Percentiles rank a stretch among this genome's conserved stretches.
These are phyloP conservation scores for Clavulina sp. DNA, from an alignment of 768 basidiomycete species.

Conservation along the genomic window DNA sequence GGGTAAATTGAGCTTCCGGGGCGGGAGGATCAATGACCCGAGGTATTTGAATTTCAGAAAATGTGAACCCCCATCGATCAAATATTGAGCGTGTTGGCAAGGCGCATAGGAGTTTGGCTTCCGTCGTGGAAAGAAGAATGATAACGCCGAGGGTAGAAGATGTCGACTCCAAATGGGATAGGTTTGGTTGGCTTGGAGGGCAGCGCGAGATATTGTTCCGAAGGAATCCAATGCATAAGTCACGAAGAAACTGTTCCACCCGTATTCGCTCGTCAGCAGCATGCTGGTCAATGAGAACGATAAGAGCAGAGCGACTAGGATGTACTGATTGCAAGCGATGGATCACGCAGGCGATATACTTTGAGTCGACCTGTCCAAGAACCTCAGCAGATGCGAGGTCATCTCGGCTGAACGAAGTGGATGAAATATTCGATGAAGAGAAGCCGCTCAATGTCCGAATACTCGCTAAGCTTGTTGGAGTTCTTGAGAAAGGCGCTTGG, in stretches of 20 bases:
- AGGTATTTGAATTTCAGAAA: no score
- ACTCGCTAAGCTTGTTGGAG: no score
- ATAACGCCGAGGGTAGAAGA: no score
- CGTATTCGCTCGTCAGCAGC: constrained; percentile 94
- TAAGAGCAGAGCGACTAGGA: constrained; percentile 13
- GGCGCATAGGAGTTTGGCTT: no score
- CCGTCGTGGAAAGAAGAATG: no score
- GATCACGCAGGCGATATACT: constrained; percentile 70
- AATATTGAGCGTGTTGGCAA: no score
- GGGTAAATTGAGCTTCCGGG: no score
- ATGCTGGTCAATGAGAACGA: constrained; percentile 89
- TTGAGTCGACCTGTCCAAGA: constrained; percentile 74
- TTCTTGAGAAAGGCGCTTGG: no score
- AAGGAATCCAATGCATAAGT: constrained; percentile 49
- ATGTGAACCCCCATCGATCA: no score
- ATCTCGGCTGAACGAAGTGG: constrained; percentile 34
- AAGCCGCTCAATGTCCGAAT: no score
- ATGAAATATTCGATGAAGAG: no score
- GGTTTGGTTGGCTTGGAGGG: constrained; percentile 17
- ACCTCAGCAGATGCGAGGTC: constrained; percentile 42
- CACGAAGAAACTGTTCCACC: constrained; percentile 64
- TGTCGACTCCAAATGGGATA: constrained; percentile 1
- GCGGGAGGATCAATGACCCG: no score
- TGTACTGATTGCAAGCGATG: constrained; percentile 13
- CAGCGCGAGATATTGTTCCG: constrained; percentile 20